Conservation (phyloP, 169 alveolate genomes). For the Theileria equi region DNA sequence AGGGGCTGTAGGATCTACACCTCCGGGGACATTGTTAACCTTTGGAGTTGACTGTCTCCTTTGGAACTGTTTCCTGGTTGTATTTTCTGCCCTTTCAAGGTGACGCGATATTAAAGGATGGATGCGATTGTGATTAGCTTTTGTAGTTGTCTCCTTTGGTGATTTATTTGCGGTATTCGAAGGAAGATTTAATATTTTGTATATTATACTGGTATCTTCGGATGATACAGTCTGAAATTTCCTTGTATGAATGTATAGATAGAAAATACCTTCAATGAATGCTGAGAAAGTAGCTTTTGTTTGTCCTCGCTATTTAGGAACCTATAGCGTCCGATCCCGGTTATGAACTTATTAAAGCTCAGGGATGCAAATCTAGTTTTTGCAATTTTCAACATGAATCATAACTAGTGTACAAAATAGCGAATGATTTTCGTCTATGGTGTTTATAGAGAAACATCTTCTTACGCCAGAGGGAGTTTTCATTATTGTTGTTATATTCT, state of each 20-base stretch:
- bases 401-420: background rate
- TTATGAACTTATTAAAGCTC: conserved; percentile 36
- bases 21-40: conserved; percentile 42
- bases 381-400: background rate
- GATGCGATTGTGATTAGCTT: background rate
- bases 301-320: conserved; percentile 46
- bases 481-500: too few relatives aligned
- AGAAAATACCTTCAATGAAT: conserved; percentile 42
- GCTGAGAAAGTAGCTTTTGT: conserved; percentile 44
- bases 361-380: conserved; percentile 16
- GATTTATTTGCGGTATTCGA: conserved; percentile 13
- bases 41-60: too few relatives aligned
- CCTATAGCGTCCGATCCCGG: conserved; percentile 37
- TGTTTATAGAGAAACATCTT: too few relatives aligned
- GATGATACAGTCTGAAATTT: conserved; percentile 15
- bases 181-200: conserved; percentile 34
- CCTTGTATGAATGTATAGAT: background rate
- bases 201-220: background rate
- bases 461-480: too few relatives aligned
- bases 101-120: too few relatives aligned
- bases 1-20: conserved; percentile 52
- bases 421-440: too few relatives aligned
- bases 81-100: too few relatives aligned
- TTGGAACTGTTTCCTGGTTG: too few relatives aligned
- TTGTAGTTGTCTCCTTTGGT: background rate